These are phyloP conservation scores for Botrytis cinerea DNA, from an alignment of 2,329 filamentous ascomycete species.

Conservation along the genomic window DNA sequence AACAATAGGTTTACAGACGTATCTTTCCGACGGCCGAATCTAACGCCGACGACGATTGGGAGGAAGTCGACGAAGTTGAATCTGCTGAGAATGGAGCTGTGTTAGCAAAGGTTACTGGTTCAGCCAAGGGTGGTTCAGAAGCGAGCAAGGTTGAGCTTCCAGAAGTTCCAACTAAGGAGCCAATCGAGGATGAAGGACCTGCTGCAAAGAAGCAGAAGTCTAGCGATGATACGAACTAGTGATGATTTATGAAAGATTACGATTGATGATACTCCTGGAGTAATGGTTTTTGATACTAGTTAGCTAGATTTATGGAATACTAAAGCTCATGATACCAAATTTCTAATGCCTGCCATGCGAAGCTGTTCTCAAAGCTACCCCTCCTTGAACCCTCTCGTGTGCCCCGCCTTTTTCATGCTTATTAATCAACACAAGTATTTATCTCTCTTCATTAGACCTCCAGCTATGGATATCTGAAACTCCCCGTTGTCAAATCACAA, in stretches of 20 bases:
- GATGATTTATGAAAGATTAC: conserved; percentile 6
- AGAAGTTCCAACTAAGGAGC: conserved; percentile 44
- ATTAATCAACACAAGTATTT: not conserved
- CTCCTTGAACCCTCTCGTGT: conserved; percentile 6
- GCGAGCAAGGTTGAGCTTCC: conserved; percentile 41
- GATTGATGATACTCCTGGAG: not conserved
- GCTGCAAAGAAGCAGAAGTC: conserved; percentile 43
- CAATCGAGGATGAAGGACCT: conserved; percentile 39
- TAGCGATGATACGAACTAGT: conserved; percentile 29
- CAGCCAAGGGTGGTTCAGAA: conserved; percentile 27
- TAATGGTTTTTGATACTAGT: not conserved
- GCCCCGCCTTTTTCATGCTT: conserved; percentile 7
- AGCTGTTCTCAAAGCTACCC: conserved; percentile 15
- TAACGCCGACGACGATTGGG: conserved; percentile 34
- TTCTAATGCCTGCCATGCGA: not conserved
- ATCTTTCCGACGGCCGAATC: conserved; percentile 51
- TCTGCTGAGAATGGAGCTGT: conserved; percentile 35
- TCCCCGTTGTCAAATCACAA: not conserved
- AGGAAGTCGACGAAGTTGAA: conserved; percentile 36
- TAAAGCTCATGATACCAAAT: conserved; percentile 5
- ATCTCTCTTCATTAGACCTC: not conserved
- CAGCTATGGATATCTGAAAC: not conserved
- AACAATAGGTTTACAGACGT: conserved; percentile 40
- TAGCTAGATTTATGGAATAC: not conserved
- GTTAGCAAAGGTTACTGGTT: conserved; percentile 7